phyloP scores from a whole-genome alignment of 2,329 filamentous ascomycete species.

The Aureobasidium pullulans region DNA sequence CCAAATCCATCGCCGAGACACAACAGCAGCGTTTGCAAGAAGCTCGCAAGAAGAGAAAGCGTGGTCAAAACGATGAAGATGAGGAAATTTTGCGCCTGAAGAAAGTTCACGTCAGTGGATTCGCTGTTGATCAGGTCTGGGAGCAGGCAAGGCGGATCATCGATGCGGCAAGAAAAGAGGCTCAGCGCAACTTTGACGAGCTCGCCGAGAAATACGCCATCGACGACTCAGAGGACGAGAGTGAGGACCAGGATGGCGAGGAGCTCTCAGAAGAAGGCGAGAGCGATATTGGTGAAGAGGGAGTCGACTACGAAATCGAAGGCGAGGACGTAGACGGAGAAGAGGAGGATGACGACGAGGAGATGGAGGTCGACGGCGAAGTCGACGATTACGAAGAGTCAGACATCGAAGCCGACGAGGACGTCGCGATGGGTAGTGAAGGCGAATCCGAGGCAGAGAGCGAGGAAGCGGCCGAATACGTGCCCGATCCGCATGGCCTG shows the following conservation, averaged over 20 bases:
- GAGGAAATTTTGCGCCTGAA: slow-evolving; percentile 62
- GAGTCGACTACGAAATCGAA: slow-evolving; percentile 24
- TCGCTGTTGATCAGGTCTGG: slow-evolving; percentile 85
- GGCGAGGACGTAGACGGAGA: slow-evolving; percentile 28
- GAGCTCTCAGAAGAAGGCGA: slow-evolving; percentile 32
- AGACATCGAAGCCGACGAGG: slow-evolving; percentile 31
- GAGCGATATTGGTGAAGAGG: slow-evolving; percentile 30
- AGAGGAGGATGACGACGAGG: slow-evolving; percentile 29
- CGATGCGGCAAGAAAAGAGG: slow-evolving; percentile 51
- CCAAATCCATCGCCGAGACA: slow-evolving; percentile 62
- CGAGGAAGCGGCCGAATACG: slow-evolving; percentile 49
- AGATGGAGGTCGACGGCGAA: slow-evolving; percentile 23
- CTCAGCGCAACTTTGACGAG: slow-evolving; percentile 41
- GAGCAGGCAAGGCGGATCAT: slow-evolving; percentile 85
- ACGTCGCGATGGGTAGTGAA: slow-evolving; percentile 23
- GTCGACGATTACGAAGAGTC: slow-evolving; percentile 36
- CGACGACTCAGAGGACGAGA: slow-evolving; percentile 21
- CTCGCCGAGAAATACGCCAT: slow-evolving; percentile 21
- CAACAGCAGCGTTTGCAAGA: slow-evolving; percentile 63
- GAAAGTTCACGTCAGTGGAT: slow-evolving; percentile 79
- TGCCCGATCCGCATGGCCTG: slow-evolving; percentile 71
- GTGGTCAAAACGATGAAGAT: slow-evolving; percentile 44
- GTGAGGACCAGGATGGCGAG: slow-evolving; percentile 27
- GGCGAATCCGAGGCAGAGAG: slow-evolving; percentile 40
- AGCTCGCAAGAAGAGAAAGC: slow-evolving; percentile 68